Percentiles rank a stretch among this genome's conserved stretches.
Evolutionary conservation across 208 protist species (phyloP).

Genomic region (Strigomonas culicis): DNA sequence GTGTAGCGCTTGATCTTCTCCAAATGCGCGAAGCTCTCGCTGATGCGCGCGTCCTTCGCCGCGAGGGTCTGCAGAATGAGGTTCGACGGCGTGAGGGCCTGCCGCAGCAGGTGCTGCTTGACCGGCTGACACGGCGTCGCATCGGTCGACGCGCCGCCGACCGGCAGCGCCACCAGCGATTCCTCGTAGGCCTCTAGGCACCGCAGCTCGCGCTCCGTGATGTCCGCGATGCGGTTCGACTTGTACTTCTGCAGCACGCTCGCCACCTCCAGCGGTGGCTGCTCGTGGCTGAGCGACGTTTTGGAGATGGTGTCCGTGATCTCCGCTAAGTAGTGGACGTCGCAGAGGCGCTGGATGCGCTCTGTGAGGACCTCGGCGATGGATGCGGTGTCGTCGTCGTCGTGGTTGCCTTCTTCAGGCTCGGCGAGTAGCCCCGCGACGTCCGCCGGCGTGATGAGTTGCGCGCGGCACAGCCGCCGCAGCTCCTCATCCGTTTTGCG

Average conservation of each 20-base stretch:
- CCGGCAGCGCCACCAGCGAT: background rate
- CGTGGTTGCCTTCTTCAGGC: background rate
- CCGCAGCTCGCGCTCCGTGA: slow-evolving; percentile 54
- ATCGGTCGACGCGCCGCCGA: background rate
- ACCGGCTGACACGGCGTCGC: background rate
- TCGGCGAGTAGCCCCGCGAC: slow-evolving; percentile 1
- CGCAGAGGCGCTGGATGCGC: background rate
- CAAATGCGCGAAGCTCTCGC: slow-evolving; percentile 43
- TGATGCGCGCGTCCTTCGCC: slow-evolving; percentile 31
- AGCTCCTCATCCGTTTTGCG: slow-evolving; percentile 39
- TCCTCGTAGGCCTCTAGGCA: slow-evolving; percentile 66
- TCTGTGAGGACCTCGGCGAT: slow-evolving; percentile 6
- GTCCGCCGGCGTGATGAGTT: slow-evolving; percentile 42
- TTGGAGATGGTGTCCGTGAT: background rate
- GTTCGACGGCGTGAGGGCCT: slow-evolving; percentile 64
- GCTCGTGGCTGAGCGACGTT: background rate
- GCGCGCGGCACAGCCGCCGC: slow-evolving; percentile 24
- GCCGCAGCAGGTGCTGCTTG: slow-evolving; percentile 38
- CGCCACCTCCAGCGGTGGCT: slow-evolving; percentile 57
- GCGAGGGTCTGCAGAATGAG: slow-evolving; percentile 53
- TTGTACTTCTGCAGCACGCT: slow-evolving; percentile 49
- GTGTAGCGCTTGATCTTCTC: slow-evolving; percentile 72
- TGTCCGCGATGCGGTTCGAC: slow-evolving; percentile 38
- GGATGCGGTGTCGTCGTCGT: slow-evolving; percentile 7
- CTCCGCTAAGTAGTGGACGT: background rate